Percentiles rank a stretch among this genome's conserved stretches.
Evolutionary conservation across 768 basidiomycete genomes (phyloP).

Genomic region (Collybia nuda): DNA sequence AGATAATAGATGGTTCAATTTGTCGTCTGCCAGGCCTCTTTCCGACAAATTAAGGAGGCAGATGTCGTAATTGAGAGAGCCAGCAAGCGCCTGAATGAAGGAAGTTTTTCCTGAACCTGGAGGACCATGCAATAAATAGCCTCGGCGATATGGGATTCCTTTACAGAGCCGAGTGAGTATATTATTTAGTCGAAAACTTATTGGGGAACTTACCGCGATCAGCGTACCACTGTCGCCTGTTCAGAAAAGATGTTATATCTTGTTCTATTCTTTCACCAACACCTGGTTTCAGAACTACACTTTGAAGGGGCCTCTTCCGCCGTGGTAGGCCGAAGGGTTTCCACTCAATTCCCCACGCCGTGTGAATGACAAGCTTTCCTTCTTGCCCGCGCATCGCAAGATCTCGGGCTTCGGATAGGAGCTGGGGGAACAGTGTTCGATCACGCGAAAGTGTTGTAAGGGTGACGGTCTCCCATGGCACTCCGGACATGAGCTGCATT

Average conservation of each 20-base stretch:
- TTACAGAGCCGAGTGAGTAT: conserved; percentile 5
- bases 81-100: conserved; percentile 96
- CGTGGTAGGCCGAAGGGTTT: conserved; percentile 91
- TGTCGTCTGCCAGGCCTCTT: conserved; percentile 95
- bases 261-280: conserved; percentile 81
- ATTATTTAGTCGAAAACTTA: background rate
- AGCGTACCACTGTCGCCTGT: conserved; percentile 90
- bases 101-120: conserved; percentile 99
- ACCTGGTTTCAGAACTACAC: conserved; percentile 84
- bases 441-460: conserved; percentile 91
- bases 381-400: conserved; percentile 84
- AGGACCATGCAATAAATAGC: conserved; percentile 93
- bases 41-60: conserved; percentile 95
- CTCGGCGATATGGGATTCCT: conserved; percentile 97
- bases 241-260: conserved; percentile 82
- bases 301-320: conserved; percentile 79
- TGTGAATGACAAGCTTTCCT: conserved; percentile 94
- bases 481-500: conserved; percentile 87
- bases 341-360: conserved; percentile 98
- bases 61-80: conserved; percentile 90
- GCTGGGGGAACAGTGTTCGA: conserved; percentile 71
- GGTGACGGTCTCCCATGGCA: conserved; percentile 97
- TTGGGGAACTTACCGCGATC: conserved; percentile 70
- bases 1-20: conserved; percentile 88
- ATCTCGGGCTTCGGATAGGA: conserved; percentile 88